Evolutionary conservation across 331 rosid species (phyloP), one percentile per base, ranked within the genome.

Genomic region (Arachis monticola): DNA sequence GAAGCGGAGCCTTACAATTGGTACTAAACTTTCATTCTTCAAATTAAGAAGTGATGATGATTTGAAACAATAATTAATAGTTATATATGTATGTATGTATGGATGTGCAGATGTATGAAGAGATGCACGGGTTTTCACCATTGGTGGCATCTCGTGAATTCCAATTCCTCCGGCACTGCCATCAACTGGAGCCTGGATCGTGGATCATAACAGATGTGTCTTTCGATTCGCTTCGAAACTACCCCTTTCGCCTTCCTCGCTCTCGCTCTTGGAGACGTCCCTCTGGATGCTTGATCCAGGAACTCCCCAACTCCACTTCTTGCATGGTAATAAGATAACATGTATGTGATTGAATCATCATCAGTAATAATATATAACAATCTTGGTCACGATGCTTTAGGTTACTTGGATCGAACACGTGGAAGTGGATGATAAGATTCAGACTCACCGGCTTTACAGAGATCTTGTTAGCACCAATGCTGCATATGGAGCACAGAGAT

Each of bases 401-500:
- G 72, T 93, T 14, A 93, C 93, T 4, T 93, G 98, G 97, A 76
- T 88, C 8, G 98, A 93, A 41, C 98, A 88, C 41, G 95, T 91
- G 55, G 89, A 87, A 68, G 90, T 93, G 64, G 90, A 89, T 57
- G 90, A 83, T 38, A 78, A 69, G 71, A 60, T 65, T 41, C 90
- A 88, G 51, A 74, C 85, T 0, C 93, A 89, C 41, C 72, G 61
- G 40, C 84, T 88, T 3, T 93, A 79, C 41, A 85, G 85, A 68
- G 88, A 89, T 82, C 67, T 91, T 58, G 61, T 89, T 1, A 52
- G 31, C 35, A 60, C 50, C 41, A 69, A 10, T 2, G n/a, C 27
- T 12, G 89, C 88, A 4, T 93, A 82, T 57, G 98, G 97, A 59
- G 98, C 98, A 4, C 84, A 86, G 9, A 67, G 88, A 71, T 88